A percentile compares a stretch with the other conserved stretches of the same genome.
phyloP scores from a whole-genome alignment of 306 rosid genomes.

The Cucurbita argyrosperma region DNA sequence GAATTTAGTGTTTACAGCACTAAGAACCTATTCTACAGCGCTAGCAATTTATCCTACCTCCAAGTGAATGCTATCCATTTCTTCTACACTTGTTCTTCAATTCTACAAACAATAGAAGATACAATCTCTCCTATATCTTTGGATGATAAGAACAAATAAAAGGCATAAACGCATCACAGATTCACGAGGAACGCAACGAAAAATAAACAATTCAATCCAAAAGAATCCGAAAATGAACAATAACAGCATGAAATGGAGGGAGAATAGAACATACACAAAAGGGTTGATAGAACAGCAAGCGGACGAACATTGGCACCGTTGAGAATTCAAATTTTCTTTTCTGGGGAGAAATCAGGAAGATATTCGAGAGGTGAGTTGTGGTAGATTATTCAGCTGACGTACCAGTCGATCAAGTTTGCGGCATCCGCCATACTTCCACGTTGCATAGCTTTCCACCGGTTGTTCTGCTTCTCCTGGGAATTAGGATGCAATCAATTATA shows the following conservation, averaged over 20 bases:
- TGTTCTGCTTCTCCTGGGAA: not conserved
- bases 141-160: not conserved
- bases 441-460: not conserved
- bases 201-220: not conserved
- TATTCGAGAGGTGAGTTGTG: not conserved
- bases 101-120: not conserved
- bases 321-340: no score
- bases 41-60: not conserved
- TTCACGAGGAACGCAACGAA: not conserved
- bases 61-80: not conserved
- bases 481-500: no score
- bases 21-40: not conserved
- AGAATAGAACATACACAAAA: conserved; percentile 12
- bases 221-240: not conserved
- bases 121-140: not conserved
- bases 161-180: not conserved
- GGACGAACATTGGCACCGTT: conserved; percentile 18
- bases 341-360: no score
- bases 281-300: conserved; percentile 10
- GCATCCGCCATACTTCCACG: not conserved
- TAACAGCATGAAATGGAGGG: not conserved
- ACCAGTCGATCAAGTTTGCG: not conserved
- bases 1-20: not conserved
- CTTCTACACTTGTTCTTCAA: not conserved
- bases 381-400: not conserved